These are phyloP conservation scores for Hanseniaspora singularis DNA, from an alignment of 805 yeast species.

Conservation along the genomic window DNA sequence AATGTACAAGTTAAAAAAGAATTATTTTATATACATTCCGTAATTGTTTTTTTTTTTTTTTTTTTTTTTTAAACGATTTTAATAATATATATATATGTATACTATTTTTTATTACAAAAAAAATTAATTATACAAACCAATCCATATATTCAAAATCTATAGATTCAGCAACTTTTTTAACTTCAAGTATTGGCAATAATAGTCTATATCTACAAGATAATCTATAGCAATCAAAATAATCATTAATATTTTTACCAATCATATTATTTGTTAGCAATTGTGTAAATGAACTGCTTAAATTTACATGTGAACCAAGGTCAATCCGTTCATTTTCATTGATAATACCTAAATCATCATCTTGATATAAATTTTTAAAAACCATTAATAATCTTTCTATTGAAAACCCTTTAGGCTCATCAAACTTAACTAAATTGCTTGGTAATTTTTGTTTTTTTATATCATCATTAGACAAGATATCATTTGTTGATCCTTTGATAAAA, in stretches of 20 bases:
- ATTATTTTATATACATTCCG: too few relatives aligned
- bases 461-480: neutral
- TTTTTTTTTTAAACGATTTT: too few relatives aligned
- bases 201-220: conserved; percentile 6
- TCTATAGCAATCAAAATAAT: conserved; percentile 12
- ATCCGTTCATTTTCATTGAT: conserved; percentile 1
- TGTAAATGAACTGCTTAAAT: neutral
- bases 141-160: conserved; percentile 4
- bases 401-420: conserved; percentile 11
- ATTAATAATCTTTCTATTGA: conserved; percentile 5
- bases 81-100: too few relatives aligned
- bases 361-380: conserved; percentile 9
- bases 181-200: neutral
- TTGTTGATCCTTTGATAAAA: neutral
- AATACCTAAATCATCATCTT: neutral
- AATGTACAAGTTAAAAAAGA: too few relatives aligned
- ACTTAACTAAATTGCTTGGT: neutral
- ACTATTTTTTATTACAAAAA: too few relatives aligned
- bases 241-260: conserved; percentile 11
- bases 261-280: neutral
- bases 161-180: conserved; percentile 1
- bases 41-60: too few relatives aligned
- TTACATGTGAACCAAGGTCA: conserved; percentile 6
- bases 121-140: neutral
- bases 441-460: too few relatives aligned